These are phyloP conservation scores for Pinus taeda DNA, from an alignment of 75 land plant species.

Conservation along the genomic window DNA sequence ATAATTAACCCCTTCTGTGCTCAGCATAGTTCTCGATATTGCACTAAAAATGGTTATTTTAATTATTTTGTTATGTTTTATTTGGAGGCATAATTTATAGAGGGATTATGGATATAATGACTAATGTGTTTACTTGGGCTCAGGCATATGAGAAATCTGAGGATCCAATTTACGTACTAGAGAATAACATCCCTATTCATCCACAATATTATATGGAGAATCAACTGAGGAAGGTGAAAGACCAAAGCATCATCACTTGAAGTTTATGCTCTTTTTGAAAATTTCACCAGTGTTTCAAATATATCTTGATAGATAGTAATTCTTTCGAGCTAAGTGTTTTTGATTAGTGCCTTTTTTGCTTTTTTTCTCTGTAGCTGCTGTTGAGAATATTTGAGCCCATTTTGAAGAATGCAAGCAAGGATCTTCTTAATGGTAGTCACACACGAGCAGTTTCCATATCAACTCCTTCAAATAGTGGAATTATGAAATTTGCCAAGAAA, in stretches of 20 bases:
- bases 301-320: background rate
- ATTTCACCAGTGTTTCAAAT: background rate
- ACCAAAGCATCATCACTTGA: background rate
- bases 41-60: background rate
- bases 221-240: slow-evolving; percentile 89
- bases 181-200: slow-evolving; percentile 97
- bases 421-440: slow-evolving; percentile 90
- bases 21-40: background rate
- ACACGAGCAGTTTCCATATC: slow-evolving; percentile 90
- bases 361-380: slow-evolving; percentile 64
- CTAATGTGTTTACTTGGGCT: background rate
- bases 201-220: slow-evolving; percentile 94
- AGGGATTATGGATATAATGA: background rate
- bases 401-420: slow-evolving; percentile 84
- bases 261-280: background rate
- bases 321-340: background rate
- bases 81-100: background rate
- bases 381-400: slow-evolving; percentile 96
- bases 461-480: slow-evolving; percentile 95
- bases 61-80: background rate
- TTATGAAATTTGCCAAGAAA: slow-evolving; percentile 97
- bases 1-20: background rate
- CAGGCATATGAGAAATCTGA: slow-evolving; percentile 99
- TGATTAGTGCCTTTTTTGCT: background rate
- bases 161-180: slow-evolving; percentile 97